A percentile compares a stretch with the other conserved stretches of the same genome.
Evolutionary conservation across 2,329 filamentous ascomycete genomes (phyloP).

Genomic region (Periglandula ipomoeae): DNA sequence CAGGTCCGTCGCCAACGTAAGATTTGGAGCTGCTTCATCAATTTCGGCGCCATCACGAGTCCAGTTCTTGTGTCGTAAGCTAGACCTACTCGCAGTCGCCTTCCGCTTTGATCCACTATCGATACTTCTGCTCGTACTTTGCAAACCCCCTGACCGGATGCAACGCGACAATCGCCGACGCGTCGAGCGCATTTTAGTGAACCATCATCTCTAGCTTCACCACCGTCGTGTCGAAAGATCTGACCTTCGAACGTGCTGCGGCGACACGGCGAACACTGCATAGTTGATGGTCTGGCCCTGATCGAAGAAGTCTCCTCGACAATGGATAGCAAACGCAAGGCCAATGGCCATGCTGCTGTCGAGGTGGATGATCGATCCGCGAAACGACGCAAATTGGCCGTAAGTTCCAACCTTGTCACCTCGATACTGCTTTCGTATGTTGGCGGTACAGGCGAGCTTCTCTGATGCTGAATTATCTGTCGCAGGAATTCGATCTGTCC

Average conservation of each 20-base stretch:
- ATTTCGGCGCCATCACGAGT: background rate
- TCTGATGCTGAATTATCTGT: conserved; percentile 4
- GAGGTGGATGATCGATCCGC: conserved; percentile 44
- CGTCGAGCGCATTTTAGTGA: conserved; percentile 12
- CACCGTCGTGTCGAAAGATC: background rate
- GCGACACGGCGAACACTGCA: background rate
- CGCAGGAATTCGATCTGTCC: conserved; percentile 36
- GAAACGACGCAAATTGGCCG: conserved; percentile 45
- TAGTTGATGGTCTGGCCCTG: conserved; percentile 16
- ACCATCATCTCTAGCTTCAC: background rate
- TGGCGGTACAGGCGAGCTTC: background rate
- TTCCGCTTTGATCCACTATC: background rate
- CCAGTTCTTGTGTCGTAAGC: background rate
- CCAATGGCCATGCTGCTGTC: conserved; percentile 33
- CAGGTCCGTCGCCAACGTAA: background rate
- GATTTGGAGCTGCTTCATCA: background rate
- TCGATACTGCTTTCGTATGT: no score
- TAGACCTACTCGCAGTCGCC: background rate
- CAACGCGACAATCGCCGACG: conserved; percentile 13
- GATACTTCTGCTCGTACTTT: conserved; percentile 5
- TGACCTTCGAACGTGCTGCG: background rate
- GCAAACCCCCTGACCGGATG: background rate
- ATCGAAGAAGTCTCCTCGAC: conserved; percentile 16
- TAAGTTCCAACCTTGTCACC: conserved; percentile 23
- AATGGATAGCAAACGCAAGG: conserved; percentile 52